A percentile compares a stretch with the other conserved stretches of the same genome.
Conservation (phyloP, 345 rosid genomes). For the Aurinia saxatilis region DNA sequence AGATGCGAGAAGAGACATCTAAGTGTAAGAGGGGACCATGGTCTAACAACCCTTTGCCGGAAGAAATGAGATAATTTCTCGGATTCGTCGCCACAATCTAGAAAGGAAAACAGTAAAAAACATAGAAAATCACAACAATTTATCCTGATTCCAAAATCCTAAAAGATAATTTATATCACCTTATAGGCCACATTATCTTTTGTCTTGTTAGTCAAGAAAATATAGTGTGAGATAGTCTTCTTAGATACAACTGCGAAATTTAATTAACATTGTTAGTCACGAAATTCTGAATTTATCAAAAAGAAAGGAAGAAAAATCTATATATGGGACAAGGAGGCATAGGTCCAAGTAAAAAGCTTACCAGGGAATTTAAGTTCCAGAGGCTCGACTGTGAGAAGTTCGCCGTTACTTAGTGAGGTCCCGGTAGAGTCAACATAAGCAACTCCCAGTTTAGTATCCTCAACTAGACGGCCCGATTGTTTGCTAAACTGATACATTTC, state of each 20-base stretch:
- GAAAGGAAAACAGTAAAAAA: no score
- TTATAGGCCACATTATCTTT: slow-evolving; percentile 54
- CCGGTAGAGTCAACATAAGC: no score
- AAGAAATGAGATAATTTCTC: slow-evolving; percentile 55
- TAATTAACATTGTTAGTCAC: neutral
- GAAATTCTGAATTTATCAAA: no score
- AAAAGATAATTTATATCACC: slow-evolving; percentile 24
- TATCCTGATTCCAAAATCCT: no score
- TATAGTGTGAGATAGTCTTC: slow-evolving; percentile 57
- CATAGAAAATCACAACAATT: neutral
- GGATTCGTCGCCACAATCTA: slow-evolving; percentile 75
- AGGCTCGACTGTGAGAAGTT: slow-evolving; percentile 54
- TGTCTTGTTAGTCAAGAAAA: slow-evolving; percentile 59
- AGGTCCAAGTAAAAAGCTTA: slow-evolving; percentile 31
- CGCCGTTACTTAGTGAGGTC: slow-evolving; percentile 20
- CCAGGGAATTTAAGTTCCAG: slow-evolving; percentile 60
- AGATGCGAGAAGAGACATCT: no score
- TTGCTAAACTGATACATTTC: no score
- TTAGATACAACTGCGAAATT: slow-evolving; percentile 42
- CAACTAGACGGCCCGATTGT: neutral
- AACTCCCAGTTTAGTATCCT: no score
- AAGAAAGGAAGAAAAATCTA: no score
- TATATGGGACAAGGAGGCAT: no score
- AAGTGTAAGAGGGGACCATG: slow-evolving; percentile 20
- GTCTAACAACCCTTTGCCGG: slow-evolving; percentile 40